Percentiles rank a stretch among this genome's conserved stretches.
Evolutionary conservation across 2,329 filamentous ascomycete species (phyloP).

Genomic region (Chlorencoelia australis): DNA sequence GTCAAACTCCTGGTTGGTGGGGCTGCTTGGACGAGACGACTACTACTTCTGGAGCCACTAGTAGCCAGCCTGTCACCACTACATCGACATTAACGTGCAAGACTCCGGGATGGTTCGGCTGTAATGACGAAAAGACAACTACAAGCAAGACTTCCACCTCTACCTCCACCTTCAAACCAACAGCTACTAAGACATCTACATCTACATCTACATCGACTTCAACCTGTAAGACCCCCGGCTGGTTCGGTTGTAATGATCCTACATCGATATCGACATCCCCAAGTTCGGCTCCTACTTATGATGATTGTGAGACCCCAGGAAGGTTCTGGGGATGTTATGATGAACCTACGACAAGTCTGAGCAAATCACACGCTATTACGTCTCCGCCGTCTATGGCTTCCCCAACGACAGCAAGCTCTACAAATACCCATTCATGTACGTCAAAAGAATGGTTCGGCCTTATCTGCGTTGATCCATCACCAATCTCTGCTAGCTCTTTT

Average conservation of each 20-base stretch:
- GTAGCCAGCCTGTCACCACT: conserved; percentile 12
- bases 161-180: conserved; percentile 10
- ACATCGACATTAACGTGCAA: conserved; percentile 30
- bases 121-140: conserved; percentile 38
- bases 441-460: conserved; percentile 23
- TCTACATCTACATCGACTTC: conserved; percentile 16
- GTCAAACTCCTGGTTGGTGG: conserved; percentile 84
- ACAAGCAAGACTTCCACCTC: conserved; percentile 22
- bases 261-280: conserved; percentile 30
- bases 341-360: conserved; percentile 27
- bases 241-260: conserved; percentile 40
- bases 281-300: not conserved
- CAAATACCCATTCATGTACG: conserved; percentile 20
- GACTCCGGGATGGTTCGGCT: conserved; percentile 38
- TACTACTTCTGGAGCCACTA: conserved; percentile 19
- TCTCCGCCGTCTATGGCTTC: conserved; percentile 24
- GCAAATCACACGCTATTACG: conserved; percentile 28
- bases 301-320: conserved; percentile 42
- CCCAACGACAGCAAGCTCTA: conserved; percentile 10
- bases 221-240: conserved; percentile 33
- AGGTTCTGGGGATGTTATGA: conserved; percentile 49
- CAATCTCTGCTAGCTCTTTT: no score
- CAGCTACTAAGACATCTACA: not conserved
- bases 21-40: conserved; percentile 35
- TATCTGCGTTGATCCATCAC: conserved; percentile 22